phyloP scores from a whole-genome alignment of 2,329 filamentous ascomycete species.

The Talaromyces funiculosus region DNA sequence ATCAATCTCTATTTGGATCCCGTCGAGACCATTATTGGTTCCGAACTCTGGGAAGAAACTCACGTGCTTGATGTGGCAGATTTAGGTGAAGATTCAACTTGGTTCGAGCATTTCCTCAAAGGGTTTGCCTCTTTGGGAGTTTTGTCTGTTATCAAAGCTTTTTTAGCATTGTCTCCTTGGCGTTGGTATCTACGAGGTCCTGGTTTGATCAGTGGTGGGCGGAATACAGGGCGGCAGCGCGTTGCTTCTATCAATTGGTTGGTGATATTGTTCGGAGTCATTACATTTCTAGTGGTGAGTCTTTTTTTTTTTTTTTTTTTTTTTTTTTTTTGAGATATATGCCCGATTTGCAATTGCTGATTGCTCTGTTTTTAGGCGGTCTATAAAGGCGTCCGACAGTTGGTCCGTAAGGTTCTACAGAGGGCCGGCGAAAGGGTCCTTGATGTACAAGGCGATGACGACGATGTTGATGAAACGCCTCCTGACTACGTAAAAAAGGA shows the following conservation, averaged over 20 bases:
- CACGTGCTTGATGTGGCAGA: conserved; percentile 30
- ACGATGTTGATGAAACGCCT: conserved; percentile 40
- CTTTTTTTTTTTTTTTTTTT: neutral
- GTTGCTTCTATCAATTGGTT: conserved; percentile 73
- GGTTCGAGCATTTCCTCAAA: conserved; percentile 81
- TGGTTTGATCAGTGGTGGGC: conserved; percentile 49
- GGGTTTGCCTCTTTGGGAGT: conserved; percentile 86
- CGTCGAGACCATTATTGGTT: conserved; percentile 54
- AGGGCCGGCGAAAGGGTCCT: conserved; percentile 73
- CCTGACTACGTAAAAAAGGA: conserved; percentile 8
- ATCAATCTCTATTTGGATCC: conserved; percentile 85
- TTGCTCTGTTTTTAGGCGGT: conserved; percentile 53
- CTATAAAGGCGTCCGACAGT: conserved; percentile 72
- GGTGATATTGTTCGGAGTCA: conserved; percentile 71
- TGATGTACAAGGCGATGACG: conserved; percentile 62
- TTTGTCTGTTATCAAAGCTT: conserved; percentile 74
- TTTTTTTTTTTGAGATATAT: too few species aligned
- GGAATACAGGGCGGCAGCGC: conserved; percentile 64
- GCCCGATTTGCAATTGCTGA: neutral
- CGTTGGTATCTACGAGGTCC: conserved; percentile 67
- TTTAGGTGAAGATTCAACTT: conserved; percentile 53
- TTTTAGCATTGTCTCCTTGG: conserved; percentile 68
- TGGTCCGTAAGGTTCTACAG: conserved; percentile 68
- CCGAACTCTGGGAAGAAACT: conserved; percentile 35
- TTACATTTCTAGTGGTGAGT: conserved; percentile 71